phyloP scores from a whole-genome alignment of 108 stramenopile species.

The Skeletonema marinoi region DNA sequence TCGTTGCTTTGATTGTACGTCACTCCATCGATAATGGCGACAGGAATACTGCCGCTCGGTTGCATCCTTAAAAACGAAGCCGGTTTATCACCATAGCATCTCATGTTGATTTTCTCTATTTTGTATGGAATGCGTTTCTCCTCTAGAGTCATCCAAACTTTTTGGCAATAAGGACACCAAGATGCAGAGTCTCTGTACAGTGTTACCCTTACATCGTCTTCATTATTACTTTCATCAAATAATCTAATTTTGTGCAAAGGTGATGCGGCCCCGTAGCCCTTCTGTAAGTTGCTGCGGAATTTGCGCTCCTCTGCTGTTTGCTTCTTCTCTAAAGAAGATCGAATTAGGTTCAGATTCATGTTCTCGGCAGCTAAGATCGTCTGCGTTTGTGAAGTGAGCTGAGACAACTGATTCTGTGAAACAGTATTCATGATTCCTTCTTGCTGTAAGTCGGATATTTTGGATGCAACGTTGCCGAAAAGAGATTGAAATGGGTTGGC shows the following conservation, averaged over 20 bases:
- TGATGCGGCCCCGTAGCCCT: conserved; percentile 69
- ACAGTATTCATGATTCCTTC: neutral
- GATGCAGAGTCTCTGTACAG: conserved; percentile 83
- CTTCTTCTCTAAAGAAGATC: conserved; percentile 42
- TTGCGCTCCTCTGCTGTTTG: conserved; percentile 62
- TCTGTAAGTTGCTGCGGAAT: conserved; percentile 65
- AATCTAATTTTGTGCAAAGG: conserved; percentile 80
- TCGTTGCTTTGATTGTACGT: conserved; percentile 84
- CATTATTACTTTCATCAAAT: conserved; percentile 74
- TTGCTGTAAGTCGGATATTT: neutral
- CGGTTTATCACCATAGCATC: conserved; percentile 88
- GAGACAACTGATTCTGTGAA: neutral
- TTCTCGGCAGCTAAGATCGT: neutral
- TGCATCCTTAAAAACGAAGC: conserved; percentile 67
- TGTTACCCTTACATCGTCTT: conserved; percentile 81
- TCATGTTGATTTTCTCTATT: conserved; percentile 91
- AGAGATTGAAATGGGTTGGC: conserved; percentile 1
- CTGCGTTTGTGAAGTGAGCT: neutral
- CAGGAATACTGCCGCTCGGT: conserved; percentile 80
- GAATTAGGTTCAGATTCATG: conserved; percentile 56
- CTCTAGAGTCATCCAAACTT: conserved; percentile 85
- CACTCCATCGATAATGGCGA: conserved; percentile 79
- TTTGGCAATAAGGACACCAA: conserved; percentile 94
- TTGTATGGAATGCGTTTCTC: conserved; percentile 88
- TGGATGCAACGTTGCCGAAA: conserved; percentile 2